Evolutionary conservation across 768 basidiomycete genomes (phyloP), one percentile per base, ranked within the genome.

Genomic region (Phaeotremella fagi): DNA sequence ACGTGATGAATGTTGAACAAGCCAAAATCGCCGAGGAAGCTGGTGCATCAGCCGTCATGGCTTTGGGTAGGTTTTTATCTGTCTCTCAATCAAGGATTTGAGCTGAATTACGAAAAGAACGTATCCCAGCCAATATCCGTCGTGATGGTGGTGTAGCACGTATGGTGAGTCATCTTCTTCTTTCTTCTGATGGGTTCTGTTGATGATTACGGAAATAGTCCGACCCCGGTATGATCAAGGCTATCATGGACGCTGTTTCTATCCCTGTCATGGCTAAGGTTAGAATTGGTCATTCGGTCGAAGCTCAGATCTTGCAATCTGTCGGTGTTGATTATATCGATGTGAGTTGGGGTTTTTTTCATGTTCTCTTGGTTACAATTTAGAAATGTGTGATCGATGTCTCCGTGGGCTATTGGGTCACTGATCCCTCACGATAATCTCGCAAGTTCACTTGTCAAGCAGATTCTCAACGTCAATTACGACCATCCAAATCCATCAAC

Each of bases 21-120:
- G 94, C 94, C 54, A 86, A 87, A 57, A 91, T 97, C 64, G 94
- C 94, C 41, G 94, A 98, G 71, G 90, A 91, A 71, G 94, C 94
- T 7, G 94, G 94, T 42, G 94, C 94, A 5, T 90, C 89, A 71
- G 94, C 94, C 54, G 94, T 99, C 58, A 98, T 99, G 94, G 76
- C 68, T 50, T 56, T 74, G 14, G 71, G 69, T 70, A 47, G 51
- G 70, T 62, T 44, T 33, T 33, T 43, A 22, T 60, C 29, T 33
- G 28, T 27, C n/a, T 4, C 27, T 35, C 16, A 28, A n/a, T 26
- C 26, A 18, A 22, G 1, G 14, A 4, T 18, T 6, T 20, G 57
- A 37, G 20, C 41, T 53, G 27, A 61, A 46, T 24, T 52, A 7
- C 38, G 24, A 24, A 22, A 50, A 27, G 90, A 95, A 75, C 81